A percentile compares a stretch with the other conserved stretches of the same genome.
Conservation (phyloP, 352 stramenopile genomes). For the Phytophthora kernoviae region DNA sequence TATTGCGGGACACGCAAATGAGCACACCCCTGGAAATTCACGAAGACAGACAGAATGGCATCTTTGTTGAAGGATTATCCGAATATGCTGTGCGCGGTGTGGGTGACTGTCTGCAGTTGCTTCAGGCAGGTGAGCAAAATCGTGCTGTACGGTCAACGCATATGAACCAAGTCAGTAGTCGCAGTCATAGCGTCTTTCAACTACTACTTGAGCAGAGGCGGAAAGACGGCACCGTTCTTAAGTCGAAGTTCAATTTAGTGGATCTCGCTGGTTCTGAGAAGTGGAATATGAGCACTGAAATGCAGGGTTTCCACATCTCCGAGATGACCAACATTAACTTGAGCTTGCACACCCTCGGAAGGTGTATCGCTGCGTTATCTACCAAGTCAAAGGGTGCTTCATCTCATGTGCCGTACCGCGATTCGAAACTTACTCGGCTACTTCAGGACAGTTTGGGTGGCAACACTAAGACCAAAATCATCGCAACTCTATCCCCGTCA, state of each 20-base stretch:
- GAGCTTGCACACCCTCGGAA: constrained; percentile 90
- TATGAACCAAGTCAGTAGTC: constrained; percentile 91
- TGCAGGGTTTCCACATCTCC: constrained; percentile 86
- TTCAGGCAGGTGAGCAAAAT: constrained; percentile 86
- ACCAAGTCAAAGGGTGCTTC: constrained; percentile 35
- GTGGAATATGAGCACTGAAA: constrained; percentile 87
- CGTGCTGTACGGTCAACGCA: constrained; percentile 90
- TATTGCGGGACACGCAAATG: constrained; percentile 86
- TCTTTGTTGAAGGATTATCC: constrained; percentile 92
- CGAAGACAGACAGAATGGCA: constrained; percentile 84
- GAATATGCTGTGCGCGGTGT: constrained; percentile 90
- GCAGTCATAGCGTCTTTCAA: constrained; percentile 91
- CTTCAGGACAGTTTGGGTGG: constrained; percentile 89
- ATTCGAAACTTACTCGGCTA: constrained; percentile 93
- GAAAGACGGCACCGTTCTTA: constrained; percentile 72
- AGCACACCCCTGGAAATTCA: constrained; percentile 79
- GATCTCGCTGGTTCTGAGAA: constrained; percentile 94
- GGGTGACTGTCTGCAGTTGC: constrained; percentile 83
- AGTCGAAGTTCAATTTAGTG: constrained; percentile 95
- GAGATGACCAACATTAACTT: constrained; percentile 96
- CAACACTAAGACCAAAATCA: constrained; percentile 92
- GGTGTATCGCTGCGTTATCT: constrained; percentile 86
- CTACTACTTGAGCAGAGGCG: constrained; percentile 80
- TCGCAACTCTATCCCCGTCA: constrained; percentile 89
- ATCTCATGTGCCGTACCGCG: constrained; percentile 91